phyloP scores from a whole-genome alignment of 192 early-diverging fungal genomes.

The Coemansia asiatica region DNA sequence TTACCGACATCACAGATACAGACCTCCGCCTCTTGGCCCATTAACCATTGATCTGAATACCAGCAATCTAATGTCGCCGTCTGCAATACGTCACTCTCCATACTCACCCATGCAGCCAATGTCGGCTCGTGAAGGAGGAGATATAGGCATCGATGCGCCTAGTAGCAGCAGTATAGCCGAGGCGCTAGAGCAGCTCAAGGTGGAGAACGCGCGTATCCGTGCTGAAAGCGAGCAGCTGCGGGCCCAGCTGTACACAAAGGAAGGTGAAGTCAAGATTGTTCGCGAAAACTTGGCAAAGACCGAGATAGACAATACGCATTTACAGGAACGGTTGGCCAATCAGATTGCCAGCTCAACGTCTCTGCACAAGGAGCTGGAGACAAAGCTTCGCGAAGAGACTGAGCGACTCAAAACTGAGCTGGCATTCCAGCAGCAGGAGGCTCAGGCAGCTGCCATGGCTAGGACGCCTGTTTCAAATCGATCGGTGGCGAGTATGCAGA shows the following conservation, averaged over 20 bases:
- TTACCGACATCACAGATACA: not conserved
- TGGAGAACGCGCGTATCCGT: slow-evolving; percentile 31
- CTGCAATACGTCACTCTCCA: slow-evolving; percentile 3
- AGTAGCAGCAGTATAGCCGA: slow-evolving; percentile 6
- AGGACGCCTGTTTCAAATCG: slow-evolving; percentile 1
- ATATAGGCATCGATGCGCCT: not conserved
- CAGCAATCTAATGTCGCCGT: not conserved
- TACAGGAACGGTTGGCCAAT: slow-evolving; percentile 49
- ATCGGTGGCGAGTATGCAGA: not conserved
- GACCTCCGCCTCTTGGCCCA: not conserved
- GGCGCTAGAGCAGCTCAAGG: slow-evolving; percentile 28
- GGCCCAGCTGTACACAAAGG: slow-evolving; percentile 45
- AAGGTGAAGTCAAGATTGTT: slow-evolving; percentile 52
- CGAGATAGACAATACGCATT: slow-evolving; percentile 51
- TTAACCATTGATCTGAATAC: not conserved
- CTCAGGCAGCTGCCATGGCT: slow-evolving; percentile 18
- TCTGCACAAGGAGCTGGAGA: slow-evolving; percentile 12
- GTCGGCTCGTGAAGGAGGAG: not conserved
- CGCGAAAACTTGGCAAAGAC: slow-evolving; percentile 48
- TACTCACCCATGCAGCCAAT: not conserved
- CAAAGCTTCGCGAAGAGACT: slow-evolving; percentile 24
- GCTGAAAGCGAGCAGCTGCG: slow-evolving; percentile 28
- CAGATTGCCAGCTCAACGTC: slow-evolving; percentile 19
- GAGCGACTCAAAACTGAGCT: slow-evolving; percentile 45
- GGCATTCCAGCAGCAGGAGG: slow-evolving; percentile 45